These are phyloP conservation scores for Inonotus hispidus DNA, from an alignment of 1,284 basidiomycete species.

Conservation along the genomic window DNA sequence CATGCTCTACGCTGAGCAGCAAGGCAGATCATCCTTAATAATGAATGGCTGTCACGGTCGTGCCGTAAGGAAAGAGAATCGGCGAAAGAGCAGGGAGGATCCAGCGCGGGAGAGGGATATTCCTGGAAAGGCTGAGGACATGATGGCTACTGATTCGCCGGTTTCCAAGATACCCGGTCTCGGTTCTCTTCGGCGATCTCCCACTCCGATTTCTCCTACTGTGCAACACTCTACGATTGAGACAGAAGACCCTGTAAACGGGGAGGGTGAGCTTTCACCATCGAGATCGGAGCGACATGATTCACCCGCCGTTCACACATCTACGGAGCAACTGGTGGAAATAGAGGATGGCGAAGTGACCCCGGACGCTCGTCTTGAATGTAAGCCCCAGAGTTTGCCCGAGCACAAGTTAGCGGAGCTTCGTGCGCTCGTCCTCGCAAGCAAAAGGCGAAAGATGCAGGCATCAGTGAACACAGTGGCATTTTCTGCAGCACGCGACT, in stretches of 20 bases:
- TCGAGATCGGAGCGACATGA: not conserved
- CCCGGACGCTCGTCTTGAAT: not conserved
- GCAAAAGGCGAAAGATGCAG: not conserved
- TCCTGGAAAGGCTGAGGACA: no score
- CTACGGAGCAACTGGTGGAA: not conserved
- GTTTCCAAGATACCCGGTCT: not conserved
- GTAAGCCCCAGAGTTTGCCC: not conserved
- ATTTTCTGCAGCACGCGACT: not conserved
- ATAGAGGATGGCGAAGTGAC: not conserved
- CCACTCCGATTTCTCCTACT: not conserved
- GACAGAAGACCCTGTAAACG: not conserved
- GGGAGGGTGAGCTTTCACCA: not conserved
- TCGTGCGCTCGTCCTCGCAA: conserved; percentile 9
- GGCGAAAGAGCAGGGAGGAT: not conserved
- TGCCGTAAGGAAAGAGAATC: not conserved
- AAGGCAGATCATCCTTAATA: no score
- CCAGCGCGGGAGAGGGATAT: no score
- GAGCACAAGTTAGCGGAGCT: conserved; percentile 6
- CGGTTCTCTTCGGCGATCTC: not conserved
- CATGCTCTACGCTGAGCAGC: no score
- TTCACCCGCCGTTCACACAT: no score
- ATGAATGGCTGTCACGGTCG: no score
- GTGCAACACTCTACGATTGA: not conserved
- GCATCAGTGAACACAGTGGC: not conserved
- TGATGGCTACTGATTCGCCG: not conserved